A percentile compares a stretch with the other conserved stretches of the same genome.
Evolutionary conservation across 129 eudicot species (phyloP).

Genomic region (Lonicera japonica): DNA sequence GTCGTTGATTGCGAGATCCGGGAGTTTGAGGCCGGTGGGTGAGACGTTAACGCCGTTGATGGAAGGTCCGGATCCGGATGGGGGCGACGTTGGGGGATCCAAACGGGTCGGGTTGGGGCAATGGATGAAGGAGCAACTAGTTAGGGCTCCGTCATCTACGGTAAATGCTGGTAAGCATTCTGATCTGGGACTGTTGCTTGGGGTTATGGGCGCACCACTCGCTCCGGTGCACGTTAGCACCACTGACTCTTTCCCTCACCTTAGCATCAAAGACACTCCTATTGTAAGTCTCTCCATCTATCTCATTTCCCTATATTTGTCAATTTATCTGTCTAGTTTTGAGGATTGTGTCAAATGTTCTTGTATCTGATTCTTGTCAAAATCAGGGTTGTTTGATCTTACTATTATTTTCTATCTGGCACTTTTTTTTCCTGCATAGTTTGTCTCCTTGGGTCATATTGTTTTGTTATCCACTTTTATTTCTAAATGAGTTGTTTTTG

Average conservation of each 20-base stretch:
- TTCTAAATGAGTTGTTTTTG: no score
- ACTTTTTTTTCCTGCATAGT: not conserved
- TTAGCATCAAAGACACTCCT: constrained; percentile 72
- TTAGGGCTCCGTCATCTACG: constrained; percentile 56
- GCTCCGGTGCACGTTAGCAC: constrained; percentile 65
- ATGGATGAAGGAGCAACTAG: constrained; percentile 63
- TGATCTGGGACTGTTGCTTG: constrained; percentile 79
- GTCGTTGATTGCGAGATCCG: constrained; percentile 51
- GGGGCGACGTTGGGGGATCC: constrained; percentile 37
- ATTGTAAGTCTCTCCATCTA: constrained; percentile 38
- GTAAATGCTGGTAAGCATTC: constrained; percentile 41
- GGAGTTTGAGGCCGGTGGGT: constrained; percentile 61
- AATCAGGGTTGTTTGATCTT: no score
- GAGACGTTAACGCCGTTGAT: constrained; percentile 63
- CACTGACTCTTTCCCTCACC: constrained; percentile 62
- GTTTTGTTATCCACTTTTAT: no score
- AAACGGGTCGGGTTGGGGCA: constrained; percentile 67
- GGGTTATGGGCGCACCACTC: constrained; percentile 85
- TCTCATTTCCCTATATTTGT: not conserved
- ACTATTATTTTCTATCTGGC: no score
- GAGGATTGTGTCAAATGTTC: no score
- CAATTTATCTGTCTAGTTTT: not conserved
- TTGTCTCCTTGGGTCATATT: no score
- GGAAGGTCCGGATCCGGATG: constrained; percentile 87
- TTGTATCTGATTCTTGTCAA: no score